Percentiles rank a stretch among this genome's conserved stretches.
phyloP scores from a whole-genome alignment of 371 early-diverging fungal genomes.

The Batkoa obscura region DNA sequence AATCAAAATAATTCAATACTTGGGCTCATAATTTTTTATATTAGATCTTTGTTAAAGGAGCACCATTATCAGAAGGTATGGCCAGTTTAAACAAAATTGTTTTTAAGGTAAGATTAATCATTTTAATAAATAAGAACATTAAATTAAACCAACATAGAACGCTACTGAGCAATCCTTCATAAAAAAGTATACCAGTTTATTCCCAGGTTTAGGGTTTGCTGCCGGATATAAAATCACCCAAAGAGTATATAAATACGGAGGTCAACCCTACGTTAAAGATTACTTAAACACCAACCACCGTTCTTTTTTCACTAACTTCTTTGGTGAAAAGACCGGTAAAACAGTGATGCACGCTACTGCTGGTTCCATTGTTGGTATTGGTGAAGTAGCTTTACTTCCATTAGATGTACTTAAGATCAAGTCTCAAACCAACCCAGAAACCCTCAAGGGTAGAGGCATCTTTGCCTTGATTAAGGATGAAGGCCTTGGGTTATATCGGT shows the following conservation, averaged over 20 bases:
- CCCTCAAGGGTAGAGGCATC: conserved; percentile 69
- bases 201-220: conserved; percentile 94
- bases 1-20: neutral
- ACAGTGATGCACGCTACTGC: conserved; percentile 95
- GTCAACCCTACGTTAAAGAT: conserved; percentile 91
- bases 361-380: conserved; percentile 89
- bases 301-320: conserved; percentile 41
- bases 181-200: conserved; percentile 77
- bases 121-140: neutral
- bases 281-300: conserved; percentile 67
- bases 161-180: conserved; percentile 47
- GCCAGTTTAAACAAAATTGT: conserved; percentile 46
- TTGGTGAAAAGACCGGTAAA: conserved; percentile 88
- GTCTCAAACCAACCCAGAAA: conserved; percentile 83
- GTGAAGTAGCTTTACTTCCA: conserved; percentile 89
- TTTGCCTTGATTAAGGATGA: conserved; percentile 68
- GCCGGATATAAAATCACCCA: conserved; percentile 91
- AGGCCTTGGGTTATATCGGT: conserved; percentile 81
- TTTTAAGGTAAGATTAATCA: conserved; percentile 42
- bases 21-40: neutral
- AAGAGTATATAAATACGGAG: conserved; percentile 94
- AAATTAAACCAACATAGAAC: too few relatives aligned
- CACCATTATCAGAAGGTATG: conserved; percentile 31
- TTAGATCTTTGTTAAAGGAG: conserved; percentile 40
- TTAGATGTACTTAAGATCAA: conserved; percentile 95